Evolutionary conservation across 768 basidiomycete genomes (phyloP).

Genomic region (Hygrophorus russula): DNA sequence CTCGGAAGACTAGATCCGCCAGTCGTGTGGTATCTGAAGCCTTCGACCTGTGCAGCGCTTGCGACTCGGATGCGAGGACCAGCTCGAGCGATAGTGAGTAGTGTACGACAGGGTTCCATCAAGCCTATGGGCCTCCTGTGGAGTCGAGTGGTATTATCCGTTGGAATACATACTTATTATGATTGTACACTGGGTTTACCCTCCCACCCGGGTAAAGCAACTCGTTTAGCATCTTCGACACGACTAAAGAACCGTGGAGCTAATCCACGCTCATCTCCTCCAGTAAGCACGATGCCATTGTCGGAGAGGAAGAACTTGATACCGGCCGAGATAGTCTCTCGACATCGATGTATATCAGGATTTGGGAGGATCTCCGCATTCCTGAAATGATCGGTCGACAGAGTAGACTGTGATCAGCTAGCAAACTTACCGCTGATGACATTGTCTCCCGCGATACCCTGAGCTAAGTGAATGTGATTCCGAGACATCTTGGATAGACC

Average conservation of each 20-base stretch:
- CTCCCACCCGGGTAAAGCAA: conserved; percentile 24
- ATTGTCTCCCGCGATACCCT: conserved; percentile 52
- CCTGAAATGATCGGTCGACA: conserved; percentile 32
- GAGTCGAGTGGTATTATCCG: too few species aligned
- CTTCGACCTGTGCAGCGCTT: too few species aligned
- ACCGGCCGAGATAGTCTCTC: conserved; percentile 57
- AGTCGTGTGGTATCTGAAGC: too few species aligned
- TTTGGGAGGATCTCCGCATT: conserved; percentile 66
- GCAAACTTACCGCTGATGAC: conserved; percentile 61
- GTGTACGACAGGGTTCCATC: too few species aligned
- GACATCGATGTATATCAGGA: conserved; percentile 77
- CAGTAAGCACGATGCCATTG: conserved; percentile 84
- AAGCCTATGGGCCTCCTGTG: too few species aligned
- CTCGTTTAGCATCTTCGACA: conserved; percentile 43
- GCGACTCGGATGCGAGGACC: too few species aligned
- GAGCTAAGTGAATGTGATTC: conserved; percentile 90
- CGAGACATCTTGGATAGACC: conserved; percentile 80
- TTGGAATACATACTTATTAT: too few species aligned
- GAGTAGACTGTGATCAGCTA: background rate
- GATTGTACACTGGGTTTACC: conserved; percentile 1
- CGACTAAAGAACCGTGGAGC: conserved; percentile 52
- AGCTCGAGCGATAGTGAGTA: too few species aligned
- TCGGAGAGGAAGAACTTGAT: conserved; percentile 68
- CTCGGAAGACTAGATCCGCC: too few species aligned
- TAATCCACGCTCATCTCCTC: conserved; percentile 61